Evolutionary conservation across 345 rosid genomes (phyloP), one percentile per base, ranked within the genome.

Genomic region (Mercurialis annua): DNA sequence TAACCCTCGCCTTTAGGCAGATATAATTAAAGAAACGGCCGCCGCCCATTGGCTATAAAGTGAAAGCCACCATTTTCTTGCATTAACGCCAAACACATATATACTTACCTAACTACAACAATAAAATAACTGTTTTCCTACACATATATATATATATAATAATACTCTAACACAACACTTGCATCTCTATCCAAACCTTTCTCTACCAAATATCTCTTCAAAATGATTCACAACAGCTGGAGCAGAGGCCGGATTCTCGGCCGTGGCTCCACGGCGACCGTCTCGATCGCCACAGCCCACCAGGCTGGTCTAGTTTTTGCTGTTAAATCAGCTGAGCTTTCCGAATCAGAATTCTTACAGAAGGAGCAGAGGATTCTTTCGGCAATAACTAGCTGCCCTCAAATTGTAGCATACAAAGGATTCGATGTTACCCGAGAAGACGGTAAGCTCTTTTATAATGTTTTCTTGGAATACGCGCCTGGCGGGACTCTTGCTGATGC

Each of bases 331-430:
- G 77, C 81, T 11, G 78, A 74, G 61, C 78, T 82, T 17, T 75
- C 74, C 1, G 30, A 46, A 20, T 80, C 90, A 3, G 77, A 81
- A 62, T 49, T 54, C 38, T 80, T 87, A 11, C 55, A 50, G 31
- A 69, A 70, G 55, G 92, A 87, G 62, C 79, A 74, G 34, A 56
- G 26, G 2, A 66, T 85, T 62, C 71, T 85, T 9, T 82, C 84
- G 8, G 15, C 60, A 6, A 24, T 85, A 34, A n/a, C n/a, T n/a
- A 69, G 27, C 15, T 89, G 85, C 64, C 90, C 96, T 0, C 80
- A 86, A 33, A 74, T 90, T 56, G 82, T 90, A 56, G 81, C 80
- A 12, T 90, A 85, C 80, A 82, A 78, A 53, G 98, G 98, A 55
- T 73, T 72, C 56, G 81, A 79, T 46, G 65, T 80, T 66, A 84